Evolutionary conservation across 768 basidiomycete species (phyloP), one percentile per base, ranked within the genome.

Genomic region (Candolleomyces efflorescens): DNA sequence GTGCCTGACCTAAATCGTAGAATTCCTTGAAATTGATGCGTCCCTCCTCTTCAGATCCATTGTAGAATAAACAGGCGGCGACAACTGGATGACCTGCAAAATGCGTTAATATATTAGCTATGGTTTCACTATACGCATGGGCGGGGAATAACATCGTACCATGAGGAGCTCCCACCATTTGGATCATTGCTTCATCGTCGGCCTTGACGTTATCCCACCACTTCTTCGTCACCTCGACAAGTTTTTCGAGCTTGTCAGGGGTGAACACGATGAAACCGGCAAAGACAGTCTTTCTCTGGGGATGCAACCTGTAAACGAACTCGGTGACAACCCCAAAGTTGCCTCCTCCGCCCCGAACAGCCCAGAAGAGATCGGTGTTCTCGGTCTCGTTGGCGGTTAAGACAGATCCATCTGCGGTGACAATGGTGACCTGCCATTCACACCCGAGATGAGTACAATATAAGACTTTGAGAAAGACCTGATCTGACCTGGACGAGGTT

Each of bases 301-400:
- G 79, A 63, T 84, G 73, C 49, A 84, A 63, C 54, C 66, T 64
- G 54, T 79, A 65, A 0, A 81, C 77, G 57, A 85, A 84, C 59
- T 82, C 77, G 13, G 79, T 81, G 54, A 79, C 77, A 23, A 83
- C 76, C n/a, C 82, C 82, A 62, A 83, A 83, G 61, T 82, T 83
- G 43, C 73, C 75, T 37, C 82, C 82, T 22, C 75, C 81, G 4
- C 82, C 81, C 43, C 81, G 72, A 51, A 84, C 73, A 32, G 68
- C 82, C 63, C 80, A 83, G 66, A 81, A 82, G 17, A 83, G 67
- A 54, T 83, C 82, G 10, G 71, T 55, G 56, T 77, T 74, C 59
- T 75, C 69, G 0, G 56, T 63, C 7, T 72, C 73, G 58, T 63
- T 75, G 1, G 71, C 73, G 45, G 64, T 79, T 17, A 74, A 56